Evolutionary conservation across 2,329 filamentous ascomycete species (phyloP), one percentile per base, ranked within the genome.

Genomic region (Colletotrichum musicola): DNA sequence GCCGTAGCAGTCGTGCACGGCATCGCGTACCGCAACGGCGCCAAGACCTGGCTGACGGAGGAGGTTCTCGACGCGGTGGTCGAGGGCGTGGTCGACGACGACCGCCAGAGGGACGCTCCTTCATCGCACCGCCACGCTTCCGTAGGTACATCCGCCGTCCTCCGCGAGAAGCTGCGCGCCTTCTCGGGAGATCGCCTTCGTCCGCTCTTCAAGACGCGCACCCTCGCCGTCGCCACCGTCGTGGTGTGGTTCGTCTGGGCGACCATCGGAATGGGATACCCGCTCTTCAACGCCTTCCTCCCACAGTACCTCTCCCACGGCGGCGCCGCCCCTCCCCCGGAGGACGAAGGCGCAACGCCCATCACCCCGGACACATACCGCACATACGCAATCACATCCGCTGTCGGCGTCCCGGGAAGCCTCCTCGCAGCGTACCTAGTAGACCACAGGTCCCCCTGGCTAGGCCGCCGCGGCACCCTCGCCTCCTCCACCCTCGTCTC

Each of bases 231-330:
- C 60, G 83, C 86, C 46, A 89, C 87, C 1, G 74, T 72, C 4
- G 80, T 90, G 22, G 83, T 95, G 55, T 94, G 92, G 92, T 92
- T 94, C 79, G 90, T 89, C 77, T 97, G 93, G 93, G 86, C 90
- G 0, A 90, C 89, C 14, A 95, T 97, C 72, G 93, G 93, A 68
- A 92, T 97, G 89, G 93, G 90, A 3, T 97, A 95, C 75, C 93
- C 93, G 1, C 87, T 97, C 1, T 97, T 95, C 86, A 96, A 96
- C 78, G 92, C 92, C 60, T 97, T 97, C 80, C 85, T 97, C n/a
- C 94, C 94, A 0, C 92, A 96, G 73, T 96, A 96, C 75, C 88
- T 97, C 68, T 88, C 90, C 25, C 86, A 89, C 64, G 86, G 88
- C 27, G 80, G 80, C 40, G 82, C 72, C 18, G 64, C 72, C 40